Percentiles rank a stretch among this genome's conserved stretches.
These are phyloP conservation scores for Sporothrix protearum DNA, from an alignment of 2,329 filamentous ascomycete genomes.

Conservation along the genomic window DNA sequence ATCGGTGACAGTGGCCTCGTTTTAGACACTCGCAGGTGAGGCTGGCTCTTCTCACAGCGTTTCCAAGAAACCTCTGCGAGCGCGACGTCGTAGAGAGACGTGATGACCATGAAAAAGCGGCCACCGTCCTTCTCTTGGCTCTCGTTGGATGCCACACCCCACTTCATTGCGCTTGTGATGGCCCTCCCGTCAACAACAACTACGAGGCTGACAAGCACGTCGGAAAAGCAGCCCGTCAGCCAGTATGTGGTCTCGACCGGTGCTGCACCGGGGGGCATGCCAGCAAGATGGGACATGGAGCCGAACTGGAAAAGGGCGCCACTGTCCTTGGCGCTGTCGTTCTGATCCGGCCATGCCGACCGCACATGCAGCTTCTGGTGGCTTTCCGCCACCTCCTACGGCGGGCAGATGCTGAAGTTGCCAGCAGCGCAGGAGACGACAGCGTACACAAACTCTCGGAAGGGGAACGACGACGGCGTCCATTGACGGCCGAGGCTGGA, in stretches of 20 bases:
- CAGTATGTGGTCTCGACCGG: conserved; percentile 18
- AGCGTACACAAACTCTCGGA: conserved; percentile 20
- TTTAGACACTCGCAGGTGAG: neutral
- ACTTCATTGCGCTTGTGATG: neutral
- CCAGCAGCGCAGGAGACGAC: conserved; percentile 14
- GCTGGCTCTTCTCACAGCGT: neutral
- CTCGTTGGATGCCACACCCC: neutral
- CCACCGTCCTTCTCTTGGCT: neutral
- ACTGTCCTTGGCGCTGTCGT: neutral
- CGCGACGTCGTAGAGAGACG: conserved; percentile 15
- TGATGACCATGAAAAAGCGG: conserved; percentile 11
- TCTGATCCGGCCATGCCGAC: neutral
- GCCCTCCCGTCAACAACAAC: conserved; percentile 1
- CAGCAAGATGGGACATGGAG: neutral
- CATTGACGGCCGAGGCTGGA: conserved; percentile 15
- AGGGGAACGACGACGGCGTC: neutral
- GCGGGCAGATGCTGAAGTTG: neutral
- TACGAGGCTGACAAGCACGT: neutral
- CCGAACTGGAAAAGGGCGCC: conserved; percentile 13
- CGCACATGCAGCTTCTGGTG: neutral
- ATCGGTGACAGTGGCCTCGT: conserved; percentile 3
- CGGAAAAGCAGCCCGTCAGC: neutral
- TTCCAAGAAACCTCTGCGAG: conserved; percentile 13
- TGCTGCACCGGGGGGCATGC: neutral
- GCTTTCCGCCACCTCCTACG: neutral